These are phyloP conservation scores for Leccinum boreale DNA, from an alignment of 768 basidiomycete species.

Conservation along the genomic window DNA sequence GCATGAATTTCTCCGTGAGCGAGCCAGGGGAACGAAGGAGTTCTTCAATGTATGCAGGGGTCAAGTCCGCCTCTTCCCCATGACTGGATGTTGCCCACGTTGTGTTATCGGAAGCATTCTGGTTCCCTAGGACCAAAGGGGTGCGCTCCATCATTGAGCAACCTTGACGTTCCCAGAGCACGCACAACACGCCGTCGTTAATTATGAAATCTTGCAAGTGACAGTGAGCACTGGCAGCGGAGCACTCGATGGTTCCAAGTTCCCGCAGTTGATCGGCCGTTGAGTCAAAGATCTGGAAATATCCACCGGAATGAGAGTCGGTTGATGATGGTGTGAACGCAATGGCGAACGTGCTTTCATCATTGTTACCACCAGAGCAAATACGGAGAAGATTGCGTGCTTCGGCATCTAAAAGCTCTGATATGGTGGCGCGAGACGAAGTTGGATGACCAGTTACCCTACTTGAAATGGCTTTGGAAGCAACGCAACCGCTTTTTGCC, in stretches of 20 bases:
- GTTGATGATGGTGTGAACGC: conserved; percentile 70
- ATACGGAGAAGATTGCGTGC: conserved; percentile 64
- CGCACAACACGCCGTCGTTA: conserved; percentile 50
- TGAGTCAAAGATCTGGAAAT: conserved; percentile 65
- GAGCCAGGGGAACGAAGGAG: conserved; percentile 69
- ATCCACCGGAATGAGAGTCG: conserved; percentile 69
- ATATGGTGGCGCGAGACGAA: conserved; percentile 32
- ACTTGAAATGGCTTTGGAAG: conserved; percentile 51
- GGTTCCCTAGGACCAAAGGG: conserved; percentile 40
- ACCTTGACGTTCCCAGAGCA: conserved; percentile 81
- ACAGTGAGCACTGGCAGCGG: conserved; percentile 57
- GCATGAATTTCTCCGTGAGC: conserved; percentile 74
- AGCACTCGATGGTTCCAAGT: conserved; percentile 56
- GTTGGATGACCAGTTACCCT: conserved; percentile 31
- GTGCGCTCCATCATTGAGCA: conserved; percentile 64
- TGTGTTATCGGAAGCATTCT: conserved; percentile 27
- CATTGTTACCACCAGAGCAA: conserved; percentile 45
- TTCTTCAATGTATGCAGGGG: conserved; percentile 87
- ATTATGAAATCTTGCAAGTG: conserved; percentile 78
- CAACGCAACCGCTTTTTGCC: conserved; percentile 68
- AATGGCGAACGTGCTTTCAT: conserved; percentile 59
- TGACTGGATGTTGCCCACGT: conserved; percentile 58
- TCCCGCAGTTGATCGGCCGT: conserved; percentile 58
- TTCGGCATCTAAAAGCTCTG: conserved; percentile 55
- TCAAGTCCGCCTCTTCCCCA: conserved; percentile 71